Base-by-base conservation (phyloP, 192 early-diverging fungal genomes). In the Coemansia guatemalensis region DNA sequence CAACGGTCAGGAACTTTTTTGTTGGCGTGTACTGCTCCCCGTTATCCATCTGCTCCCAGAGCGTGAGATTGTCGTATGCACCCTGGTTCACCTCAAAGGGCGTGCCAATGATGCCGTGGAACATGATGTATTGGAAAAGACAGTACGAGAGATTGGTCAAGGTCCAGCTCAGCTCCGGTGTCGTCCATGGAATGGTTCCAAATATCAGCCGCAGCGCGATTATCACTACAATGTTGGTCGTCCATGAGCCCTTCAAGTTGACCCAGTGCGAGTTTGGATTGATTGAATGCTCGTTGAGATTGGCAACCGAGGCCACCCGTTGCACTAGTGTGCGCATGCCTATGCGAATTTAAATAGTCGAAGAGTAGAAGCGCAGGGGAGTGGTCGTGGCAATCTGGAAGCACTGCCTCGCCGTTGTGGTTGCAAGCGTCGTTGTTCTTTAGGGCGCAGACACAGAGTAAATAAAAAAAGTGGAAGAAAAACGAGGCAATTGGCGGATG, bases 31-130 rank as follows among this genome's bases (percentile, higher is more conserved):
- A 97, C 67, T 97, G 93, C 52, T 89, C 92, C 33, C 95, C 95
- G 62, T 94, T 89, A 82, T 99, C 97, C 72, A 99, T 96, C 83
- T 99, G 97, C 76, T 99, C 95, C 97, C 97, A 99, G 48, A 99
- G 85, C 20, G 95, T 99, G 44, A 96, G 73, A 54, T 90, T 91
- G 69, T 94, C 92, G 60, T 91, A 96, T 4, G 93, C 95, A 51
- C 93, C 93, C 78, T 96, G 93, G 68, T 93, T 91, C 29, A 94
- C 86, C 65, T 92, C 90, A 67, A 96, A 99, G 35, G 97, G 97
- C 21, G 92, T 92, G n/a, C 95, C 95, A 51, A 90, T 89, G 53
- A 99, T 87, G 85, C 92, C 91, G 78, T 99, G 97, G 75, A 99
- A 99, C 93, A 97, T 95, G 67, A 99, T 84, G 79, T 95, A 97